A percentile compares a stretch with the other conserved stretches of the same genome.
Evolutionary conservation across 2,329 filamentous ascomycete species (phyloP).

Genomic region (Claviceps fusiformis): DNA sequence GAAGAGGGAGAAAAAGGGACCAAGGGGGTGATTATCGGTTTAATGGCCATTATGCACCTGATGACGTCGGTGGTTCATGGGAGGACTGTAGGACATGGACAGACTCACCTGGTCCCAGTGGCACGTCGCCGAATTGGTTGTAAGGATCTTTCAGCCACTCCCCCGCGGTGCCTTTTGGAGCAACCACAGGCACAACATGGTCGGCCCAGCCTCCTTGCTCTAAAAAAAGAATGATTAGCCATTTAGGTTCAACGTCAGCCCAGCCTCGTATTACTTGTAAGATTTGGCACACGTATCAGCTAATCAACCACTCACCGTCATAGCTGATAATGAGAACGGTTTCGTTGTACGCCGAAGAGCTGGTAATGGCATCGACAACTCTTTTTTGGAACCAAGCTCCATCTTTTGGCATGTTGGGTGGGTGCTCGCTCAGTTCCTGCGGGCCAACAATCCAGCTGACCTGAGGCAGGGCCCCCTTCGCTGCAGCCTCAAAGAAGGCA

Average conservation of each 20-base stretch:
- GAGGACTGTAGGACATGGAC: too few species aligned
- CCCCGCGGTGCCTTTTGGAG: conserved; percentile 31
- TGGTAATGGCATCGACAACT: conserved; percentile 34
- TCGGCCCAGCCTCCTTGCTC: conserved; percentile 42
- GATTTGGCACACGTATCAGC: neutral
- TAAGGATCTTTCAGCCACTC: conserved; percentile 35
- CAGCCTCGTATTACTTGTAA: neutral
- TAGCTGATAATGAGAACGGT: conserved; percentile 38
- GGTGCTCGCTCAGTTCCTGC: conserved; percentile 29
- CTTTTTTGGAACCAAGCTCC: conserved; percentile 42
- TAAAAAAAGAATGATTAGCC: conserved; percentile 7
- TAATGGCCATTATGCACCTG: neutral
- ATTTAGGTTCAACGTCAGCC: neutral
- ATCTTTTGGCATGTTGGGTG: conserved; percentile 37
- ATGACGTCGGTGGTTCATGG: too few species aligned
- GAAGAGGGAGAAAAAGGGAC: too few species aligned
- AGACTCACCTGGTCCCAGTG: conserved; percentile 15
- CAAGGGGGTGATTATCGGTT: neutral
- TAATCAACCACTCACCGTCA: conserved; percentile 22
- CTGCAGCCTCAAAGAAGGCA: conserved; percentile 33
- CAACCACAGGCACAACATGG: conserved; percentile 34
- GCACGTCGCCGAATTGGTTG: conserved; percentile 9
- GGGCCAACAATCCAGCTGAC: conserved; percentile 39
- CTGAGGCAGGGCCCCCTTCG: conserved; percentile 34
- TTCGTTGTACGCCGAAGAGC: conserved; percentile 32